Percentiles rank a stretch among this genome's conserved stretches.
Conservation (phyloP, 179 eudicot genomes). For the Heliamphora pulchella region DNA sequence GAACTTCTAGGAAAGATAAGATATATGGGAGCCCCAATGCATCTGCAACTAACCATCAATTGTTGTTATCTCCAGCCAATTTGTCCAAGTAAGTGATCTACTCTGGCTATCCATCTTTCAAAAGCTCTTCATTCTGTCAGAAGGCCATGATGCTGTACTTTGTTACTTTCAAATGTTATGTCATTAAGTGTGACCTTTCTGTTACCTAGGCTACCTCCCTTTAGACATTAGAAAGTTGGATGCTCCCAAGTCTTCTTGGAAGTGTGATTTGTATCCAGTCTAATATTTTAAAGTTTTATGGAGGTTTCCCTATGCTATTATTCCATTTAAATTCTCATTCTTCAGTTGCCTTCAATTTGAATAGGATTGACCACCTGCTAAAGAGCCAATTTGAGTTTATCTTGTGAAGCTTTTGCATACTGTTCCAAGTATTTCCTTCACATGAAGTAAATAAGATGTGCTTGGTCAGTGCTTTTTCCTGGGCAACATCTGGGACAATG, state of each 20-base stretch:
- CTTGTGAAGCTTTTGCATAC: neutral
- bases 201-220: neutral
- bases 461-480: neutral
- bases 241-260: no score
- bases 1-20: conserved; percentile 39
- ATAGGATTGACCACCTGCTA: neutral
- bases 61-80: conserved; percentile 46
- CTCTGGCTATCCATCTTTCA: neutral
- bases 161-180: neutral
- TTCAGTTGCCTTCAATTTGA: conserved; percentile 5
- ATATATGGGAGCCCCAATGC: conserved; percentile 47
- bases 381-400: neutral
- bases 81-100: conserved; percentile 79
- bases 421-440: no score
- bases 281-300: no score
- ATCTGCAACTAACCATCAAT: conserved; percentile 34
- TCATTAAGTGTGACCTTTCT: neutral
- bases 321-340: neutral
- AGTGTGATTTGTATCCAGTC: no score
- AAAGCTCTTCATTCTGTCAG: neutral
- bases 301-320: neutral
- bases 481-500: neutral
- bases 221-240: neutral
- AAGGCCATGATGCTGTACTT: neutral
- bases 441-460: neutral